Evolutionary conservation across 495 filamentous ascomycete species (phyloP).

Genomic region (Pseudoneurospora amorphoporcata): DNA sequence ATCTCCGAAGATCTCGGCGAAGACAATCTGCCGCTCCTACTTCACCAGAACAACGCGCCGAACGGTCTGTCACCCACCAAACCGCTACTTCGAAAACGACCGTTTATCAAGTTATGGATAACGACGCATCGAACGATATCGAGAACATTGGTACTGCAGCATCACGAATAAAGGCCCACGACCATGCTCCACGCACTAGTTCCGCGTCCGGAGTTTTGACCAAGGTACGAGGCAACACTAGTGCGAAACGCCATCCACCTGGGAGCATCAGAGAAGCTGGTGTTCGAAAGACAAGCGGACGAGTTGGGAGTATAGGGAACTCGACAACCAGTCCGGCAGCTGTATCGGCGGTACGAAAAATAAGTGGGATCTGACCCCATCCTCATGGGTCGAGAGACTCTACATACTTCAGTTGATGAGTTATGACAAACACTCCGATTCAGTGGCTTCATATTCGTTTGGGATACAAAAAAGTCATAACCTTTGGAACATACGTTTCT

Average conservation of each 20-base stretch:
- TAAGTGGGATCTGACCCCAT: slow-evolving; percentile 23
- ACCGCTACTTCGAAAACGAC: slow-evolving; percentile 52
- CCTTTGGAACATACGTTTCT: background rate
- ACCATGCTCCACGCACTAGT: slow-evolving; percentile 45
- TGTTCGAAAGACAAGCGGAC: slow-evolving; percentile 85
- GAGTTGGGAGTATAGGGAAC: slow-evolving; percentile 67
- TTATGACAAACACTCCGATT: background rate
- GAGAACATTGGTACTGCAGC: slow-evolving; percentile 39
- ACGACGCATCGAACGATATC: slow-evolving; percentile 44
- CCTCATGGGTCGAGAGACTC: background rate
- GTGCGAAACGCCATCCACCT: slow-evolving; percentile 42
- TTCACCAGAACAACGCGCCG: slow-evolving; percentile 28
- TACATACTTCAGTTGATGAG: background rate
- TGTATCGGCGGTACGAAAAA: slow-evolving; percentile 27
- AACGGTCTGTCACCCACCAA: slow-evolving; percentile 41
- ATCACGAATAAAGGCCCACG: slow-evolving; percentile 54
- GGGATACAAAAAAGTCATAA: background rate
- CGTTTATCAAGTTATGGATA: slow-evolving; percentile 42
- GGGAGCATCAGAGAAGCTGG: slow-evolving; percentile 44
- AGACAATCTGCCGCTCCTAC: slow-evolving; percentile 35
- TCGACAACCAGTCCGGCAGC: slow-evolving; percentile 16
- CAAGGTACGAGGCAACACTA: slow-evolving; percentile 59
- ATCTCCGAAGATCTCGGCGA: slow-evolving; percentile 56
- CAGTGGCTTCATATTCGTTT: background rate
- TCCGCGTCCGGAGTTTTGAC: slow-evolving; percentile 57